Evolutionary conservation across 176 grass and related monocot species (phyloP), one percentile per base, ranked within the genome.

Genomic region (Urochloa ruziziensis): DNA sequence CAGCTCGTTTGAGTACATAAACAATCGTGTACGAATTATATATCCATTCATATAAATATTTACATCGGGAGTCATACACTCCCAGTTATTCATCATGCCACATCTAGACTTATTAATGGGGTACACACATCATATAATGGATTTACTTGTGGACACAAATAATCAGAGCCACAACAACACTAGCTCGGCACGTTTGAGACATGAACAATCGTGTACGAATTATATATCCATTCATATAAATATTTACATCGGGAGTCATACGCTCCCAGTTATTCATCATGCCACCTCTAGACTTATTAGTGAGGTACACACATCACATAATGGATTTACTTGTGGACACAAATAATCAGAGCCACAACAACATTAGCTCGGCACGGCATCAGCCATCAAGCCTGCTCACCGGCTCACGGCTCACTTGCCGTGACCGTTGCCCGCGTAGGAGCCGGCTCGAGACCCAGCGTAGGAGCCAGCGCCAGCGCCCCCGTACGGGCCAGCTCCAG

Each of bases 231-330:
- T 2, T 2, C 14, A 48, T 19, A 24, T 6, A 66, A 43, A 84
- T 73, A 7, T 83, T 62, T 54, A 73, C 34, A 48, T 44, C 1
- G 19, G 19, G 10, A 73, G 5, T 14, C 34, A 32, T 30, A 80
- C 24, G 43, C 28, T 39, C 10, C 2, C 70, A 42, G 8, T 75
- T 19, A 3, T 74, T 49, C 23, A 25, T 16, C 42, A 10, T 21
- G n/a, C n/a, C n/a, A n/a, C n/a, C n/a, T n/a, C n/a, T n/a, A n/a
- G 19, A 21, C 25, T 89, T 89, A 85, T 85, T 85, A 25, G 61
- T 67, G 16, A n/a, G 51, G 49, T 52, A 27, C 16, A 72, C 34
- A 49, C 39, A 65, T n/a, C 44, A 33, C 13, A 48, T 10, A 48
- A 49, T 11, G 69, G 25, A 46, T 28, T 70, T 61, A 61, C 10